Percentiles rank a stretch among this genome's conserved stretches.
Conservation (phyloP, 2,329 filamentous ascomycete species). For the Talaromyces albobiverticillius region DNA sequence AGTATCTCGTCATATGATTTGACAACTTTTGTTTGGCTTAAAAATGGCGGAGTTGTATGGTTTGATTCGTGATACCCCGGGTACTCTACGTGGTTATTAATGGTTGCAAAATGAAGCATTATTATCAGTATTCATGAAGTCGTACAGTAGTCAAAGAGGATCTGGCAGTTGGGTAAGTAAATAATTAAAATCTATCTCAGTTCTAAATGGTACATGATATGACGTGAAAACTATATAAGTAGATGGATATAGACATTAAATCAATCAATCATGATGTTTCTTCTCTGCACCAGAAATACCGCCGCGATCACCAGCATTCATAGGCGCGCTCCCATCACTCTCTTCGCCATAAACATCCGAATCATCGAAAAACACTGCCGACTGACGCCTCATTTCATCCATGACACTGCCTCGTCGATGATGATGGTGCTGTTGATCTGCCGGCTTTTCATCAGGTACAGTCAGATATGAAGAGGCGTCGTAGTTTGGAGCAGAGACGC, state of each 20-base stretch:
- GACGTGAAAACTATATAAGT: no score
- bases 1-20: conserved; percentile 53
- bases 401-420: conserved; percentile 32
- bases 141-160: no score
- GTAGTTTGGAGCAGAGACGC: conserved; percentile 18
- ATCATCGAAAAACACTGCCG: conserved; percentile 48
- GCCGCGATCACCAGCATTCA: not conserved
- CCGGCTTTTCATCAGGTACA: not conserved
- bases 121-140: no score
- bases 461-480: not conserved
- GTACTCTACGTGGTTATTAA: not conserved
- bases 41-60: no score
- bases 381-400: conserved; percentile 45
- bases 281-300: not conserved
- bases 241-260: no score
- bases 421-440: not conserved
- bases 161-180: no score
- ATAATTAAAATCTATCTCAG: no score
- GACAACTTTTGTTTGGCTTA: not conserved
- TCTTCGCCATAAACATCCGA: conserved; percentile 32
- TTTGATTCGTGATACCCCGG: not conserved
- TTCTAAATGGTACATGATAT: no score
- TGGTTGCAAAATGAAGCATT: no score
- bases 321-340: conserved; percentile 11
- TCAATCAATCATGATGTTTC: not conserved